Evolutionary conservation across 768 basidiomycete species (phyloP).

Genomic region (Collybia mongolica): DNA sequence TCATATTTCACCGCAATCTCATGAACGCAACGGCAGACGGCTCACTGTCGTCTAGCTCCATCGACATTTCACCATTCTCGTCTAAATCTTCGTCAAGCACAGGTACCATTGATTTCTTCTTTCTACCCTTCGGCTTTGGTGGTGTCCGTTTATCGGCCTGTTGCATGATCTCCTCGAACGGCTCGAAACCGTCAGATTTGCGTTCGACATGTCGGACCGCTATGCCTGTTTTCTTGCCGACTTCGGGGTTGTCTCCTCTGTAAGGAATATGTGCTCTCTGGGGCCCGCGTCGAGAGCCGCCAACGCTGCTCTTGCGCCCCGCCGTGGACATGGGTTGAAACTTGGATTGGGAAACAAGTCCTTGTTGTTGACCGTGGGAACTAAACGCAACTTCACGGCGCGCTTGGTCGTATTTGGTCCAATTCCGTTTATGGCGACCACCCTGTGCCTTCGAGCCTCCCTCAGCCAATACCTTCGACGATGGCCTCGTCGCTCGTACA

Average conservation of each 20-base stretch:
- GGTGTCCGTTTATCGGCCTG: conserved; percentile 70
- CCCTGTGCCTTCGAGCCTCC: conserved; percentile 2
- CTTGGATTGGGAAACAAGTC: not conserved
- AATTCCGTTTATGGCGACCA: conserved; percentile 13
- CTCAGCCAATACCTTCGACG: conserved; percentile 15
- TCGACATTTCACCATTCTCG: conserved; percentile 68
- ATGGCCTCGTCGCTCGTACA: conserved; percentile 7
- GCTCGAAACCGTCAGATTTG: conserved; percentile 81
- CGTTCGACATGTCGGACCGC: conserved; percentile 66
- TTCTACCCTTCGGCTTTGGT: conserved; percentile 50
- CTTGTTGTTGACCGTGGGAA: conserved; percentile 8
- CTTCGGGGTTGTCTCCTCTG: conserved; percentile 72
- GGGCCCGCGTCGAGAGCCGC: conserved; percentile 49
- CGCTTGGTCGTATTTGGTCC: conserved; percentile 22
- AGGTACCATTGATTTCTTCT: conserved; percentile 41
- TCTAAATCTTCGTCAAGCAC: conserved; percentile 30
- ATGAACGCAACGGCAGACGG: conserved; percentile 5
- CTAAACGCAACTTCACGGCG: conserved; percentile 13
- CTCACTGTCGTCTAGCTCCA: conserved; percentile 77
- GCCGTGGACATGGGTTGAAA: conserved; percentile 36
- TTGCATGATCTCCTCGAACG: conserved; percentile 70
- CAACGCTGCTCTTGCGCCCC: conserved; percentile 45
- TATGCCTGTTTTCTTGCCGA: conserved; percentile 81
- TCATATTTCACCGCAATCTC: conserved; percentile 18
- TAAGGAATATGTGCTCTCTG: conserved; percentile 75